A percentile compares a stretch with the other conserved stretches of the same genome.
Conservation (phyloP, 192 early-diverging fungal genomes). For the Coemansia sp. region DNA sequence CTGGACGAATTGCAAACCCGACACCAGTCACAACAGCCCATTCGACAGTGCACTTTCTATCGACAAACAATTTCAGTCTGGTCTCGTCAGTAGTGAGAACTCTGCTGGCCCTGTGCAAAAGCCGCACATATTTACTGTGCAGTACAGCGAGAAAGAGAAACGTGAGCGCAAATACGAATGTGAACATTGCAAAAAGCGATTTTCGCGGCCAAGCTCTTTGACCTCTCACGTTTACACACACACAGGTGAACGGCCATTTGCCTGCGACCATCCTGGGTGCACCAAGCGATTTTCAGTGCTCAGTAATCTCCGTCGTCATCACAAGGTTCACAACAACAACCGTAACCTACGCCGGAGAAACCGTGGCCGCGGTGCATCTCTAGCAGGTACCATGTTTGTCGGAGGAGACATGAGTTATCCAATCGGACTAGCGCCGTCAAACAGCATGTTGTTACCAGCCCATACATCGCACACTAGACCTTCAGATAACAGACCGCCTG, state of each 20-base stretch:
- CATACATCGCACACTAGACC: background rate
- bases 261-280: constrained; percentile 57
- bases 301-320: constrained; percentile 76
- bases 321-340: constrained; percentile 34
- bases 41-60: no score
- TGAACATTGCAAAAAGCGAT: constrained; percentile 59
- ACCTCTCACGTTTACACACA: constrained; percentile 64
- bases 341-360: background rate
- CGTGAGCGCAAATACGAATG: constrained; percentile 59
- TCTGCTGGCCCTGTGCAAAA: background rate
- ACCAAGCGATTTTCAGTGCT: constrained; percentile 74
- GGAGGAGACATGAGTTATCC: background rate
- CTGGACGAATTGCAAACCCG: background rate
- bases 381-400: background rate
- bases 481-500: background rate
- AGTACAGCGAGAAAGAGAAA: constrained; percentile 50
- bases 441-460: constrained; percentile 2
- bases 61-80: no score
- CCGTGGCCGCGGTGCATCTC: constrained; percentile 1
- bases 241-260: constrained; percentile 63
- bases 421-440: background rate
- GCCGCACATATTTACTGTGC: constrained; percentile 15
- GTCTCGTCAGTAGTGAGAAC: no score
- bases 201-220: constrained; percentile 60
- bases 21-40: no score